Conservation (phyloP, 768 basidiomycete species). For the Pilatotrama ljubarskyi region DNA sequence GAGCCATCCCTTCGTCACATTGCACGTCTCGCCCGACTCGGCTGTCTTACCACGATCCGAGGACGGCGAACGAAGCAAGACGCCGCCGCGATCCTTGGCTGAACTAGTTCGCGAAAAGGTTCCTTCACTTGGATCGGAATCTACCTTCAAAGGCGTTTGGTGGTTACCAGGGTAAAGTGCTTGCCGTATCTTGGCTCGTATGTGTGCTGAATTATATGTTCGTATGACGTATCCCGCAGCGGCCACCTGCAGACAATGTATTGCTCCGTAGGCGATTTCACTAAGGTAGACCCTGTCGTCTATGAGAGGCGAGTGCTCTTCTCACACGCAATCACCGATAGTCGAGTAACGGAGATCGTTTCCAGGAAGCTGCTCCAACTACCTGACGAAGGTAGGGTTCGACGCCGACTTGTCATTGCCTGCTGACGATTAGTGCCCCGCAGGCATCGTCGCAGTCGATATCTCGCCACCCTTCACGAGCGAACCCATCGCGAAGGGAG, state of each 20-base stretch:
- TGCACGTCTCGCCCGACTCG: background rate
- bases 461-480: slow-evolving; percentile 23
- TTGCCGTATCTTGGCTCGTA: background rate
- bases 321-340: too few species aligned
- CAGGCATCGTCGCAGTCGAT: slow-evolving; percentile 27
- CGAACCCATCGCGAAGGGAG: slow-evolving; percentile 8
- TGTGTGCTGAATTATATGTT: background rate
- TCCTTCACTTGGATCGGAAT: slow-evolving; percentile 4
- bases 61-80: background rate
- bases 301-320: slow-evolving; percentile 47
- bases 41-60: background rate
- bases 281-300: slow-evolving; percentile 48
- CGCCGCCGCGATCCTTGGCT: background rate
- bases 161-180: slow-evolving; percentile 25
- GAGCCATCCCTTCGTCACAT: background rate
- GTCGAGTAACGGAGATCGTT: background rate
- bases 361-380: slow-evolving; percentile 45
- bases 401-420: background rate
- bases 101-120: slow-evolving; percentile 11
- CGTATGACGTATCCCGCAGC: slow-evolving; percentile 39
- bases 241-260: slow-evolving; percentile 64
- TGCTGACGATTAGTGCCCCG: background rate
- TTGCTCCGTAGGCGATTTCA: slow-evolving; percentile 57
- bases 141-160: slow-evolving; percentile 20
- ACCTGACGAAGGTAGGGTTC: slow-evolving; percentile 58